Percentiles rank a stretch among this genome's conserved stretches.
These are phyloP conservation scores for Coelastrella sp. DNA, from an alignment of 139 green algal genomes.

Conservation along the genomic window DNA sequence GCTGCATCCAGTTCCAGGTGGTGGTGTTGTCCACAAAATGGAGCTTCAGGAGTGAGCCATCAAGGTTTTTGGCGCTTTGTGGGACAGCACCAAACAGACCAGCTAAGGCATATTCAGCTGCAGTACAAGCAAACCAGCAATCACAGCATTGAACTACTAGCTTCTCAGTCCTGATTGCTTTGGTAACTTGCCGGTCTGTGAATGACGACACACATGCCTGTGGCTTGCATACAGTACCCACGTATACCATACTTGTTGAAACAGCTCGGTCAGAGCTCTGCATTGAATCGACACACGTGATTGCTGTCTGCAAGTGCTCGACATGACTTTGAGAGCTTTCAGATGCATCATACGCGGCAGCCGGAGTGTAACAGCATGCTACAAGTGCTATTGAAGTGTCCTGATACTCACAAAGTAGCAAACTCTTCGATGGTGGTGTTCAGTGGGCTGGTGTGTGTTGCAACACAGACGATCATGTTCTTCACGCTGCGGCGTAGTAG, in stretches of 20 bases:
- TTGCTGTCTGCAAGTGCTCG: too few relatives aligned
- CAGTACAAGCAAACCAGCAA: background rate
- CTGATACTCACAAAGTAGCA: background rate
- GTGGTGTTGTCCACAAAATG: background rate
- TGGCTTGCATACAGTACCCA: too few relatives aligned
- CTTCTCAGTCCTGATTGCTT: too few relatives aligned
- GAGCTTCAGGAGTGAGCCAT: background rate
- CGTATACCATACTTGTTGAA: too few relatives aligned
- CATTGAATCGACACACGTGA: too few relatives aligned
- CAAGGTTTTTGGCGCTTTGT: background rate
- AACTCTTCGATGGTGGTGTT: background rate
- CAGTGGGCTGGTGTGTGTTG: background rate
- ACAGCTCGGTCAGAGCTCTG: too few relatives aligned
- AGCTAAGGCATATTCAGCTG: slow-evolving; percentile 7
- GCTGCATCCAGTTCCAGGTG: slow-evolving; percentile 23
- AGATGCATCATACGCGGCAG: background rate
- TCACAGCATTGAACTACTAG: too few relatives aligned
- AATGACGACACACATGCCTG: too few relatives aligned
- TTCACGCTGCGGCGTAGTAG: slow-evolving; percentile 21
- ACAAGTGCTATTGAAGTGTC: too few relatives aligned
- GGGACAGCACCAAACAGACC: slow-evolving; percentile 12
- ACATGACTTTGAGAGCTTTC: too few relatives aligned
- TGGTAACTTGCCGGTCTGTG: too few relatives aligned
- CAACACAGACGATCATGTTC: slow-evolving; percentile 33
- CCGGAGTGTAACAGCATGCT: too few relatives aligned